Evolutionary conservation across 1,284 basidiomycete species (phyloP), one percentile per base, ranked within the genome.

Genomic region (Athelia psychrophila): DNA sequence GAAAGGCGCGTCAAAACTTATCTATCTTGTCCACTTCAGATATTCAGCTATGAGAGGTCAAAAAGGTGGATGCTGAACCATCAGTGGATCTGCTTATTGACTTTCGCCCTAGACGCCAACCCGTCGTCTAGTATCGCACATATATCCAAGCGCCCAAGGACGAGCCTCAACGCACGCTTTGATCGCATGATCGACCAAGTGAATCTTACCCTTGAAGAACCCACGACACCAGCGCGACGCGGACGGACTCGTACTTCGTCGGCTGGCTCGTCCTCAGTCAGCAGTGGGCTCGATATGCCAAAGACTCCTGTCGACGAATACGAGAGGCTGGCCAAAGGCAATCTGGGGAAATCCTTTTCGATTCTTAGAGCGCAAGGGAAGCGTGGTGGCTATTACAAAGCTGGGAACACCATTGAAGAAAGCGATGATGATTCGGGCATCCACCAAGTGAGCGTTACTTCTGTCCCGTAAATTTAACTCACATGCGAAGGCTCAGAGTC

Each of bases 171-270:
- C 57, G 61, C 73, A 20, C 77, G 78, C 32, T 86, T 80, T 56
- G 85, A 88, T 61, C 72, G 72, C 44, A 87, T 88, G 86, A 69
- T 86, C 20, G 73, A 79, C 48, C 73, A 77, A 3, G 78, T 86
- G 67, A 74, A 77, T 50, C 55, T 70, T 23, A 66, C 73, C 22
- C n/a, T 42, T n/a, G n/a, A 42, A 42, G 38, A 42, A 9, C 9
- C 38, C n/a, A 42, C 8, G 6, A 22, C 38, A 22, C 20, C 38
- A 16, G 16, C n/a, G n/a, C 38, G 38, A 9, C 66, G 72, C 46
- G 59, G 54, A 49, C 67, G 69, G 35, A 62, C 54, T 12, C 65
- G 70, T 33, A 59, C 67, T 20, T 58, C 62, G 44, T 79, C 77
- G 16, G 69, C 70, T 9, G 63, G 69, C 12, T 78, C 77, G 1